Conservation (phyloP, 768 basidiomycete genomes). For the Epithele typhae region DNA sequence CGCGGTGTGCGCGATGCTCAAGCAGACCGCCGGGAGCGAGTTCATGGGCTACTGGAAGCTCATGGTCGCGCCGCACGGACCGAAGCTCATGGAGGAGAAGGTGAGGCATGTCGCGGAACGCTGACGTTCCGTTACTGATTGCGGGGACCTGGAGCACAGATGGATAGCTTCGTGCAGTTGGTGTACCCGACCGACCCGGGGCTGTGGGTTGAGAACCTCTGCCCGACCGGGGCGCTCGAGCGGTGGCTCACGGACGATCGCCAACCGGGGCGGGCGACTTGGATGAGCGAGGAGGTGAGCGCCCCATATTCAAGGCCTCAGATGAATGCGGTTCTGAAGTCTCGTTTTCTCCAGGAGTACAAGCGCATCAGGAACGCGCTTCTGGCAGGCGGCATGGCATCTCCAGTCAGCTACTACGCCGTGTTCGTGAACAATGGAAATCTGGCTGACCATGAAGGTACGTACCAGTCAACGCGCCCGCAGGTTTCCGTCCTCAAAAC, state of each 20-base stretch:
- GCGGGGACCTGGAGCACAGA: too few relatives aligned
- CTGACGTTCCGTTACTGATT: too few relatives aligned
- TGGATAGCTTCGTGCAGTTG: conserved; percentile 36
- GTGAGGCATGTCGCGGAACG: too few relatives aligned
- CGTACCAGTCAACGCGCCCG: too few relatives aligned
- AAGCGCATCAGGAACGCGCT: conserved; percentile 19
- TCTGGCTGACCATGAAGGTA: conserved; percentile 24
- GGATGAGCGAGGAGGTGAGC: conserved; percentile 32
- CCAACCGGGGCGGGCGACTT: conserved; percentile 23
- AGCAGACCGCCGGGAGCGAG: conserved; percentile 30
- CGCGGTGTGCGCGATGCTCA: conserved; percentile 19
- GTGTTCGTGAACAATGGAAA: conserved; percentile 23
- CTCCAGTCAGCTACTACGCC: conserved; percentile 35
- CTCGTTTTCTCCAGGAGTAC: conserved; percentile 26
- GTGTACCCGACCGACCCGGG: conserved; percentile 29
- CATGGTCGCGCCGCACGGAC: neutral
- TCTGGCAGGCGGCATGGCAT: conserved; percentile 27
- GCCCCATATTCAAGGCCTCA: too few relatives aligned
- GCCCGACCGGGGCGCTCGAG: conserved; percentile 30
- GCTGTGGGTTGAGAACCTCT: conserved; percentile 31
- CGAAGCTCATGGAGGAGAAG: too few relatives aligned
- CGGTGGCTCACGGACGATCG: conserved; percentile 24
- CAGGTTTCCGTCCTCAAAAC: neutral
- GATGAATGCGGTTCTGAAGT: too few relatives aligned
- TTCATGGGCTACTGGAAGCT: conserved; percentile 40